phyloP scores from a whole-genome alignment of 441 rosid species.

The Theobroma grandiflorum region DNA sequence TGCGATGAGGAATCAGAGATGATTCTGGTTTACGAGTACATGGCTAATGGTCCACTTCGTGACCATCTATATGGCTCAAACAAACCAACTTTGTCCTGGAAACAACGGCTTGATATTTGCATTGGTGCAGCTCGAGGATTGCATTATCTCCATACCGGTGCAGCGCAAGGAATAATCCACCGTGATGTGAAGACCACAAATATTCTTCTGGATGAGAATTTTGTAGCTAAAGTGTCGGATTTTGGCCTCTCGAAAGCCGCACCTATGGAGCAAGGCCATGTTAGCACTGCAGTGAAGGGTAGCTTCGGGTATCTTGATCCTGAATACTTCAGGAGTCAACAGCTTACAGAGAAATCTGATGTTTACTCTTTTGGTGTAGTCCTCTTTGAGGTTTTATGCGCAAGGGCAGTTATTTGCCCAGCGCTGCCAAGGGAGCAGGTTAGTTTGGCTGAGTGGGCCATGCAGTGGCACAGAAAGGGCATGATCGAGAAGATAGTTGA shows the following conservation, averaged over 20 bases:
- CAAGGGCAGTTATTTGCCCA: constrained; percentile 65
- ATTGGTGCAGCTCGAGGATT: constrained; percentile 72
- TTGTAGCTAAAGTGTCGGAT: constrained; percentile 63
- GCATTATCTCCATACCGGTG: constrained; percentile 70
- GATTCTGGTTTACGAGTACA: constrained; percentile 72
- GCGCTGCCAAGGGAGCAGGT: constrained; percentile 62
- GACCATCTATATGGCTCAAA: constrained; percentile 65
- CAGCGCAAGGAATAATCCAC: constrained; percentile 70
- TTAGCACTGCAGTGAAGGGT: constrained; percentile 74
- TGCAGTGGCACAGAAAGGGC: constrained; percentile 63
- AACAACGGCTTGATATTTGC: constrained; percentile 67
- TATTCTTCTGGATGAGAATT: constrained; percentile 67
- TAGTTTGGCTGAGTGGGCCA: constrained; percentile 68
- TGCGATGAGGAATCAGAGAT: constrained; percentile 67
- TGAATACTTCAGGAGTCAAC: constrained; percentile 68
- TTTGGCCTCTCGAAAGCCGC: constrained; percentile 70
- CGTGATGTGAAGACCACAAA: constrained; percentile 75
- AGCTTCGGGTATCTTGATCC: constrained; percentile 77
- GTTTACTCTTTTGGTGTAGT: constrained; percentile 77
- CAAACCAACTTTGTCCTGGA: constrained; percentile 59
- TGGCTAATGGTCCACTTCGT: constrained; percentile 70
- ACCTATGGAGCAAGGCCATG: constrained; percentile 61
- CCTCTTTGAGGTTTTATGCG: constrained; percentile 64
- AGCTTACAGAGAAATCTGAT: constrained; percentile 69
- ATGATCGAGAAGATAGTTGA: constrained; percentile 59